Base-by-base conservation (phyloP, 2,329 filamentous ascomycete species). In the Beauveria pseudobassiana region DNA sequence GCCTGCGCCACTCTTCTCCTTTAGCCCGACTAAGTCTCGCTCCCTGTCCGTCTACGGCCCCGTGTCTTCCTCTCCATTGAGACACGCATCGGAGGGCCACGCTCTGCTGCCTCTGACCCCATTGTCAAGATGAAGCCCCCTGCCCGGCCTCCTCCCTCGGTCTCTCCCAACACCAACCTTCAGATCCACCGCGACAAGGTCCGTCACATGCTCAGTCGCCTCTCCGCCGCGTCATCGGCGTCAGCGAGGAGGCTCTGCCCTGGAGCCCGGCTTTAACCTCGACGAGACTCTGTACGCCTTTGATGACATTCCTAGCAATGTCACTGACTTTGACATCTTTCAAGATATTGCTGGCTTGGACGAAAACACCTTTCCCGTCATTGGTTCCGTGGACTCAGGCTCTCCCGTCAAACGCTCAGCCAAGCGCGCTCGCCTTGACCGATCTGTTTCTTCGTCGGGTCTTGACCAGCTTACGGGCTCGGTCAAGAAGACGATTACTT, bases 121-220 rank as follows among this genome's bases (percentile, higher is more conserved):
- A 84, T 89, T 22, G 84, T 93, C 67, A 91, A 95, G 73, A 88
- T 96, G 72, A 91, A 89, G 77, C 78, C 82, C 24, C 82, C 83
- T 1, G 66, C 67, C 2, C 69, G 67, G 5, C 74, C 77, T 8
- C 83, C 83, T 28, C 90, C 90, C 59, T 96, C 93, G 0, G 88
- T 91, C 20, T 98, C 93, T 16, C 93, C 95, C 2, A 96, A 95
- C 71, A 97, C 93, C 10, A 96, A 96, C 70, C 82, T 98, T 22
- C 87, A 88, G 62, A 87, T 95, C 66, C 95, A 98, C 71, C 89
- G 93, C 60, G 87, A 93, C 69, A 88, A 86, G 66, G 91, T 98
- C 58, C 85, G 85, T 67, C 81, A 90, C 66, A 85, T 96, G 79
- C 85, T 96, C 90, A 91, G 62, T 95, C 91, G 5, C 91, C 91